Evolutionary conservation across 129 eudicot genomes (phyloP).

Genomic region (Erigeron canadensis): DNA sequence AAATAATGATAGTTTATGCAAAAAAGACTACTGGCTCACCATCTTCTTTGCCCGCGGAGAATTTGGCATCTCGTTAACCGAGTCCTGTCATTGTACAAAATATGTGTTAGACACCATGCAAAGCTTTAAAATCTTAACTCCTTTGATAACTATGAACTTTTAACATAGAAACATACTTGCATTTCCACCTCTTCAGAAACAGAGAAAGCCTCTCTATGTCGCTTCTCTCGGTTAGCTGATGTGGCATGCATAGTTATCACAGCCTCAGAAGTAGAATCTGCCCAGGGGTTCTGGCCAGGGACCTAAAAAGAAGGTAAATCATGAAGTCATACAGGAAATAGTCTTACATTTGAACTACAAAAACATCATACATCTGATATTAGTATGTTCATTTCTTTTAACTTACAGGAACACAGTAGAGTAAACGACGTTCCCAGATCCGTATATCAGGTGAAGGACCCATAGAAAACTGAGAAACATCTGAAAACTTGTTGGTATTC

Average conservation of each 20-base stretch:
- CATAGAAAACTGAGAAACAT: constrained; percentile 50
- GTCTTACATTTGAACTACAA: neutral
- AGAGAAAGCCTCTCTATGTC: constrained; percentile 59
- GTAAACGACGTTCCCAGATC: constrained; percentile 86
- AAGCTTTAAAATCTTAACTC: neutral
- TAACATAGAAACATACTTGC: constrained; percentile 38
- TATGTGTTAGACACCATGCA: constrained; percentile 8
- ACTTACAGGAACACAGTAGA: constrained; percentile 92
- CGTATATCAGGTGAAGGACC: constrained; percentile 51
- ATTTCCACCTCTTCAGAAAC: constrained; percentile 51
- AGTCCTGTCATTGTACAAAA: constrained; percentile 35
- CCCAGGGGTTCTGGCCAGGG: constrained; percentile 88
- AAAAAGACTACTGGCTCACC: constrained; percentile 46
- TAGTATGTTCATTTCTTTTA: neutral
- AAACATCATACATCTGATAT: neutral
- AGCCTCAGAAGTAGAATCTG: constrained; percentile 42
- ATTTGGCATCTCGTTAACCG: constrained; percentile 34
- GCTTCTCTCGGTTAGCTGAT: constrained; percentile 70
- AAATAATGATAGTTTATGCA: neutral
- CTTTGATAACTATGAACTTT: neutral
- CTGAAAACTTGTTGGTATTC: constrained; percentile 89
- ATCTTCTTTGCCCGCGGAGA: constrained; percentile 68
- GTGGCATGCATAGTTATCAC: constrained; percentile 18
- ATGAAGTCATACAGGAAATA: neutral
- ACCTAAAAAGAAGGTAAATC: constrained; percentile 44